Evolutionary conservation across 78 protist genomes (phyloP), one percentile per base, ranked within the genome.

Genomic region (Parvularia atlantis): DNA sequence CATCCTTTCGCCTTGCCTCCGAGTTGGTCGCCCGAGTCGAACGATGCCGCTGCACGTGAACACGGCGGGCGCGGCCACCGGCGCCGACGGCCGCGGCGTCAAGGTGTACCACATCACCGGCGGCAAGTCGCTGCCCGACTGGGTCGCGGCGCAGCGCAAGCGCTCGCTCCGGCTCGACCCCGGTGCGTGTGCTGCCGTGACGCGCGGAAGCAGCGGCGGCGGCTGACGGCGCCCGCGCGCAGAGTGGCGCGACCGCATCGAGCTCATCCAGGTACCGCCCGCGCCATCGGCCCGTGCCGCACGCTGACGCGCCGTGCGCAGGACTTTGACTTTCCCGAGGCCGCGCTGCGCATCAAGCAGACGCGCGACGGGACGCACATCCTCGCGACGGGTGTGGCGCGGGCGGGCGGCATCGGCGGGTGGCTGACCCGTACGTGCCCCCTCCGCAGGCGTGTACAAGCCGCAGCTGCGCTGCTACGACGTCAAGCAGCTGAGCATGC

Each of bases 401-500:
- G 59, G 67, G 62, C 41, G 17, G 22, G 14, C 20, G 60, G 13
- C 35, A 28, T 5, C 35, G 13, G 7, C 30, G 60, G 13, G 13
- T 6, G 13, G 2, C 6, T 10, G 48, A 43, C 48, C 48, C 48
- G 10, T 50, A 17, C 20, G n/a, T 50, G n/a, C 24, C 11, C 50
- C 22, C n/a, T 2, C 36, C 13, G 33, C 41, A 58, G 64, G 66
- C 11, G 33, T 40, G 7, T 60, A 60, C 66, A 56, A 69, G 65
- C 97, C 99, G 31, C 95, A 84, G 50, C n/a, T 93, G 19, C 77
- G 82, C 30, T 76, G 80, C 31, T 95, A 69, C 76, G 98, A 93
- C 33, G 37, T 88, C 6, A 58, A 75, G 6, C 83, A 95, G 72
- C 81, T 97, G 22, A 63, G 89, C 39, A 69, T 87, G 66, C 93